Conservation (phyloP, 129 eudicot species). For the Chrysanthemum makinoi region DNA sequence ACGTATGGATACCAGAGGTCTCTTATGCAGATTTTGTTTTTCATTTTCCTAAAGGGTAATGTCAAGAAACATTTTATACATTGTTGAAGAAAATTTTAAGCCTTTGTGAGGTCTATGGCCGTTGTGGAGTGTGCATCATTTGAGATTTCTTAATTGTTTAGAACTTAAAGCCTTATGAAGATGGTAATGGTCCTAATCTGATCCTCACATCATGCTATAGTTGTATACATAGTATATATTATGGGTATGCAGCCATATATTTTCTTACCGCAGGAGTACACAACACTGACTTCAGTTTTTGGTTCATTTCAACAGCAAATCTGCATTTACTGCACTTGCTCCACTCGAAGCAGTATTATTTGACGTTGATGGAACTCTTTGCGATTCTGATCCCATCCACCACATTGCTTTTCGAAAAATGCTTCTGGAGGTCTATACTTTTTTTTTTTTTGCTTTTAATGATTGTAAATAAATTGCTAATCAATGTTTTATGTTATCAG, state of each 20-base stretch:
- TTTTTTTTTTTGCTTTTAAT: background rate
- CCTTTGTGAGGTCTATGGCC: no score
- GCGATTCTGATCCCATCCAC: constrained; percentile 93
- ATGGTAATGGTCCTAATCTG: background rate
- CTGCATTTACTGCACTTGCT: constrained; percentile 58
- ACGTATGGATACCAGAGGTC: no score
- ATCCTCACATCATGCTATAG: background rate
- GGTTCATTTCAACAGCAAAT: constrained; percentile 42
- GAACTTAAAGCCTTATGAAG: no score
- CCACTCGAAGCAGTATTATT: constrained; percentile 89
- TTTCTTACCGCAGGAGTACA: background rate
- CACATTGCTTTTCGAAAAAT: constrained; percentile 73
- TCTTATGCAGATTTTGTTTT: no score
- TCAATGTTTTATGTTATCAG: constrained; percentile 37
- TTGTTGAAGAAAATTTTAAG: no score
- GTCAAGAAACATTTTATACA: no score
- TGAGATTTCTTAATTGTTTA: no score
- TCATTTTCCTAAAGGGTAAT: no score
- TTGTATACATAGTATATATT: background rate
- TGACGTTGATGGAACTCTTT: constrained; percentile 91
- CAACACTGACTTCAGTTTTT: constrained; percentile 11
- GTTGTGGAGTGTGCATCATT: no score
- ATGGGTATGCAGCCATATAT: constrained; percentile 1
- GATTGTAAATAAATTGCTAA: background rate
- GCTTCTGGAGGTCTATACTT: constrained; percentile 68